Base-by-base conservation (phyloP, 2,329 filamentous ascomycete genomes). In the Pseudopyrenochaeta lycopersici region DNA sequence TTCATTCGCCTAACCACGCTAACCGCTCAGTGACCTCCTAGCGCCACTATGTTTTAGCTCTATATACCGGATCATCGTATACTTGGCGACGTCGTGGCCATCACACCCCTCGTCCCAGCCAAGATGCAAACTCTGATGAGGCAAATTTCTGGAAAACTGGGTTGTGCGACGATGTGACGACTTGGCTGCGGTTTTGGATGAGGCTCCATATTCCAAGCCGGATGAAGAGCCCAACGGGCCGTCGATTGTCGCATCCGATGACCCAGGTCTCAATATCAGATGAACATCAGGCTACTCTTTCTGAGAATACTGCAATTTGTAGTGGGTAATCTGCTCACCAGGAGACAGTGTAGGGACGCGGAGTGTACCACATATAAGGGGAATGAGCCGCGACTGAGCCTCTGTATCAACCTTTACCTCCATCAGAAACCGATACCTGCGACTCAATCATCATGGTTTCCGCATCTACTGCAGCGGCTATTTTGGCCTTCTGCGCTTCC, bases 401-500 rank as follows among this genome's bases (percentile, higher is more conserved):
- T 15, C 49, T 39, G 40, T 51, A 31, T 7, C 36, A 44, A 14
- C 33, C 32, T 18, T 29, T 38, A 20, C 48, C 21, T 42, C 15
- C 38, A 38, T 23, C 17, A 33, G 20, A 50, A 14, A 43, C 43
- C 30, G 18, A 47, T n/a, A 29, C 23, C n/a, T 42, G 33, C 9
- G 11, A 15, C 32, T 9, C 36, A 50, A 15, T 36, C 31, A 52
- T 10, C 12, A 73, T 72, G 68, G 52, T 63, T 46, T 62, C 61
- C n/a, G 54, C 57, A 46, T 56, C 61, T 15, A 52, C 53, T 7
- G 49, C 64, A 42, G 63, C 61, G 41, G 61, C 63, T 41, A 36
- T 68, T 15, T 33, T 63, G 39, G 67, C 61, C 47, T 62, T 71
- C 36, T 63, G 67, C 44, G 61, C 66, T 18, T 59, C 61, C 27